Evolutionary conservation across 495 filamentous ascomycete genomes (phyloP), one percentile per base, ranked within the genome.

Genomic region (Amphirosellinia nigrospora): DNA sequence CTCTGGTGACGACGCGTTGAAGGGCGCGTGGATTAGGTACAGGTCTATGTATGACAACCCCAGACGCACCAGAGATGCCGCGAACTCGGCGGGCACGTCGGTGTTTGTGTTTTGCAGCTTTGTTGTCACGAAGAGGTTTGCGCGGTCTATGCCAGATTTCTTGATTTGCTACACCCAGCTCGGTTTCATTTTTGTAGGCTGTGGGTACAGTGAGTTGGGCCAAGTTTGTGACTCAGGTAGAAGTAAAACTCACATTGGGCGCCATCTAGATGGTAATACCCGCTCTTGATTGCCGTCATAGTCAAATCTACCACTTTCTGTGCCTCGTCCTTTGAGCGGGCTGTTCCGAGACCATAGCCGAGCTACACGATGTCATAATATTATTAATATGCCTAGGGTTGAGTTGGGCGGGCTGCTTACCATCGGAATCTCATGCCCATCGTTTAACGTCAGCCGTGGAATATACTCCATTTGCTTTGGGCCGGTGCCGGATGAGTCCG

Each of bases 21-120:
- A 95, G 7, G 94, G 94, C 28, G 81, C 73, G 78, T 96, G 93
- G 72, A 97, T 92, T 5, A 97, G 82, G 76, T 94, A 97, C 79
- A 94, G 82, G 79, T 97, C 93, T 6, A 97, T 91, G 79, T 96
- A 94, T 64, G 91, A 88, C 34, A 96, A 78, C 21, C 89, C 86
- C 13, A 97, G 84, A 73, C 91, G 93, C 75, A 90, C 83, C 71
- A 97, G 83, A 62, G 92, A 96, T 11, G 77, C 79, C 30, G 88
- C 85, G 70, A 97, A 88, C n/a, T 91, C 88, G 2, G 88, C 82
- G 71, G 92, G 89, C 61, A 94, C 86, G 66, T 81, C 79, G 41
- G 74, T 76, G 10, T 79, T 75, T 4, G 88, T 85, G 61, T 85
- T 89, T 72, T 82, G 87, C 26, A 85, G 83, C 73, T 97, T 96